Percentiles rank a stretch among this genome's conserved stretches.
Conservation (phyloP, 208 protist species). For the Trypanosoma scelopori region DNA sequence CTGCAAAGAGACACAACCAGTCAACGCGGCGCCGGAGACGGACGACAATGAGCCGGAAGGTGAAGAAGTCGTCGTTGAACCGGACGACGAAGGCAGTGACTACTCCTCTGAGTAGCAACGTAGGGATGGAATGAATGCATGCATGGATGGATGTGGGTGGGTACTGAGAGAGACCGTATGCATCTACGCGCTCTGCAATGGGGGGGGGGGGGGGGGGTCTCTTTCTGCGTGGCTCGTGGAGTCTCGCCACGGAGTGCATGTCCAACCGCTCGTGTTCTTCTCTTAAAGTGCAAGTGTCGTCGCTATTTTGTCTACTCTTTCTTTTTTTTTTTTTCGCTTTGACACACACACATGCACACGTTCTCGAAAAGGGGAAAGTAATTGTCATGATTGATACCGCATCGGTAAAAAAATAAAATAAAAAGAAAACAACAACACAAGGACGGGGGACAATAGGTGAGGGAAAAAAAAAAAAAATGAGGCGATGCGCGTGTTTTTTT, state of each 20-base stretch:
- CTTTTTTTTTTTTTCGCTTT: neutral
- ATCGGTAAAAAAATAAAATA: neutral
- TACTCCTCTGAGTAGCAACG: neutral
- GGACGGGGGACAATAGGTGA: no score
- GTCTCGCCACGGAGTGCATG: no score
- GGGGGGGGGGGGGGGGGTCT: no score
- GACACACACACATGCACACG: conserved; percentile 9
- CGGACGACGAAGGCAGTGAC: neutral
- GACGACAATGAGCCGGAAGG: conserved; percentile 5
- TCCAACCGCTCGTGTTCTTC: neutral
- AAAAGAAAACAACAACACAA: no score
- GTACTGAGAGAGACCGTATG: no score
- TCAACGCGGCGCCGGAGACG: conserved; percentile 29
- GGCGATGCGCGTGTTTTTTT: conserved; percentile 25
- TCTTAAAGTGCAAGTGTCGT: neutral
- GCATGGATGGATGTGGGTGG: no score
- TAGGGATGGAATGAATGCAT: no score
- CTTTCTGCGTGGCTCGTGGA: no score
- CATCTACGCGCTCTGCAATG: no score
- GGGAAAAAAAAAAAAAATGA: conserved; percentile 28
- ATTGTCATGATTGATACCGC: no score
- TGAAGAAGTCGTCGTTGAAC: conserved; percentile 2
- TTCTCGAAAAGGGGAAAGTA: neutral
- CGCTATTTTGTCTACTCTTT: neutral
- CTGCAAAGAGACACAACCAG: conserved; percentile 72